phyloP scores from a whole-genome alignment of 306 rosid genomes.

The Malus fusca region DNA sequence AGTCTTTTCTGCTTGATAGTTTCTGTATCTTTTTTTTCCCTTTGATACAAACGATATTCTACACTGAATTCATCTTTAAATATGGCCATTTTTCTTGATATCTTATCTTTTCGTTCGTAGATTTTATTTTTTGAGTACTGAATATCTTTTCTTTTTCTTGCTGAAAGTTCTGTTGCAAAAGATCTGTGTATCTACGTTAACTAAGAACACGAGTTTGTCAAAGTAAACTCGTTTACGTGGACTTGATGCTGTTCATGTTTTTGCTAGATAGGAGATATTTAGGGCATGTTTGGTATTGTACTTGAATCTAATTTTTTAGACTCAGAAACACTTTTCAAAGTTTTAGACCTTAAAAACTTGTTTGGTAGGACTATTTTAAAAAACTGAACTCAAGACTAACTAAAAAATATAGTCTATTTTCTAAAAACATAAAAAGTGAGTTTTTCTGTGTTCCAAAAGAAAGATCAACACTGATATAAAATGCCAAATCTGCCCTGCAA shows the following conservation, averaged over 20 bases:
- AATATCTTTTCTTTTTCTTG: not conserved
- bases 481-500: not conserved
- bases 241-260: not conserved
- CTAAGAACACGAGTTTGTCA: not conserved
- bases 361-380: too few relatives aligned
- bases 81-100: not conserved
- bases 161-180: not conserved
- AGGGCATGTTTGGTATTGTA: too few relatives aligned
- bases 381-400: too few relatives aligned
- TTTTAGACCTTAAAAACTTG: too few relatives aligned
- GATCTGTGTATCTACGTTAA: not conserved
- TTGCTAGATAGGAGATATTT: not conserved
- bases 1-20: not conserved
- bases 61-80: not conserved
- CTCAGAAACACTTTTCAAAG: too few relatives aligned
- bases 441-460: not conserved
- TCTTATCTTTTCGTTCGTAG: not conserved
- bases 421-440: too few relatives aligned
- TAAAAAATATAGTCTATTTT: too few relatives aligned
- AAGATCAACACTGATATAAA: not conserved
- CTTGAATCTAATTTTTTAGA: too few relatives aligned
- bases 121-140: not conserved
- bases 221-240: not conserved
- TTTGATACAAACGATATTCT: not conserved
- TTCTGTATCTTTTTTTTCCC: not conserved